Conservation (phyloP, 1,284 basidiomycete species). For the Pseudozyma thailandica region DNA sequence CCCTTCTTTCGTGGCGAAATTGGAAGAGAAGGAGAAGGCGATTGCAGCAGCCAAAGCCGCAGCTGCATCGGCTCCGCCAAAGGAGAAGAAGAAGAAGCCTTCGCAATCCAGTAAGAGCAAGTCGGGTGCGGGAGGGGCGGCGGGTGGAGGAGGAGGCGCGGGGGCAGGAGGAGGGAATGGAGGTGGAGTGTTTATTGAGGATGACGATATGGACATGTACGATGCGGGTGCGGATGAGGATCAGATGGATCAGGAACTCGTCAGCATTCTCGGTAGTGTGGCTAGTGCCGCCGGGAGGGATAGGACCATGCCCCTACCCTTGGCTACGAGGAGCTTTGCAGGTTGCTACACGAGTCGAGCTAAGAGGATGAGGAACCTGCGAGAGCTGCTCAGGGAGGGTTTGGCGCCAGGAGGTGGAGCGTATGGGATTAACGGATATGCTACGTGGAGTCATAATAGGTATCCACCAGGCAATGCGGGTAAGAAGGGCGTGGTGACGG, state of each 20-base stretch:
- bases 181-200: constrained; percentile 37
- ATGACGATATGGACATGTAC: constrained; percentile 61
- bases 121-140: constrained; percentile 1
- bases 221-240: constrained; percentile 51
- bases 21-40: constrained; percentile 74
- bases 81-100: constrained; percentile 62
- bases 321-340: constrained; percentile 54
- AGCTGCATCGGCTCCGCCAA: constrained; percentile 42
- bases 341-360: constrained; percentile 55
- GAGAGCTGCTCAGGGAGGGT: constrained; percentile 56
- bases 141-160: constrained; percentile 9
- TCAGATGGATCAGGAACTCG: constrained; percentile 60
- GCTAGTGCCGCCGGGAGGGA: constrained; percentile 47
- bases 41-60: constrained; percentile 59
- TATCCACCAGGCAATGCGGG: neutral
- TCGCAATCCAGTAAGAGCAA: constrained; percentile 33
- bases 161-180: neutral
- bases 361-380: constrained; percentile 55
- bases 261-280: constrained; percentile 47
- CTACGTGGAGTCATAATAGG: constrained; percentile 25
- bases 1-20: constrained; percentile 88
- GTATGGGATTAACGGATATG: constrained; percentile 49
- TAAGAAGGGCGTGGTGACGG: constrained; percentile 31
- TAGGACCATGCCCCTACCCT: constrained; percentile 54
- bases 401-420: constrained; percentile 45